Percentiles rank a stretch among this genome's conserved stretches.
Conservation (phyloP, 441 rosid genomes). For the Adansonia grandidieri region DNA sequence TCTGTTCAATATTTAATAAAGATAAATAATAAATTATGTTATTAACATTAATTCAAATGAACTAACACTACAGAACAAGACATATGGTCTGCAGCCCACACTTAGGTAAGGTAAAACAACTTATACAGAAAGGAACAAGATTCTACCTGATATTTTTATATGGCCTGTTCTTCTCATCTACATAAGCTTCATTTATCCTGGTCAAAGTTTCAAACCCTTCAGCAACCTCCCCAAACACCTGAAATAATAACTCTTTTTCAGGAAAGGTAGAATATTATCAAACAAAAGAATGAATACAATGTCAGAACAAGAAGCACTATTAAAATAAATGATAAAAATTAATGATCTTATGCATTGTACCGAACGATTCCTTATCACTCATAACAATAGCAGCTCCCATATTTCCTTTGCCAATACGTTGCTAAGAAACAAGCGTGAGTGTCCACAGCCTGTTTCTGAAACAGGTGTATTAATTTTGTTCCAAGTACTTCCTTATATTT, state of each 20-base stretch:
- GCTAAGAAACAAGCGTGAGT: background rate
- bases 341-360: background rate
- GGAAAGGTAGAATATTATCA: background rate
- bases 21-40: conserved; percentile 8
- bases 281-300: background rate
- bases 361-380: background rate
- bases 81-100: background rate
- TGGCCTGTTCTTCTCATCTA: conserved; percentile 83
- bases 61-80: conserved; percentile 10
- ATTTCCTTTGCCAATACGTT: conserved; percentile 4
- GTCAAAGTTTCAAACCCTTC: conserved; percentile 89
- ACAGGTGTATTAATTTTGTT: background rate
- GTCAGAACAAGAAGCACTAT: background rate
- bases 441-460: background rate
- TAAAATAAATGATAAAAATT: background rate
- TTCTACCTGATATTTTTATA: conserved; percentile 75
- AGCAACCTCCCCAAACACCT: conserved; percentile 97
- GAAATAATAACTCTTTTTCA: conserved; percentile 22
- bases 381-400: background rate
- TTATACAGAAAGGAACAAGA: conserved; percentile 21
- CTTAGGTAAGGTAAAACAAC: conserved; percentile 2
- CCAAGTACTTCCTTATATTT: background rate
- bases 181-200: conserved; percentile 89
- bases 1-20: conserved; percentile 42
- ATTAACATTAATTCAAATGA: conserved; percentile 19